These are phyloP conservation scores for Penicillium silybi DNA, from an alignment of 495 filamentous ascomycete species.

Conservation along the genomic window DNA sequence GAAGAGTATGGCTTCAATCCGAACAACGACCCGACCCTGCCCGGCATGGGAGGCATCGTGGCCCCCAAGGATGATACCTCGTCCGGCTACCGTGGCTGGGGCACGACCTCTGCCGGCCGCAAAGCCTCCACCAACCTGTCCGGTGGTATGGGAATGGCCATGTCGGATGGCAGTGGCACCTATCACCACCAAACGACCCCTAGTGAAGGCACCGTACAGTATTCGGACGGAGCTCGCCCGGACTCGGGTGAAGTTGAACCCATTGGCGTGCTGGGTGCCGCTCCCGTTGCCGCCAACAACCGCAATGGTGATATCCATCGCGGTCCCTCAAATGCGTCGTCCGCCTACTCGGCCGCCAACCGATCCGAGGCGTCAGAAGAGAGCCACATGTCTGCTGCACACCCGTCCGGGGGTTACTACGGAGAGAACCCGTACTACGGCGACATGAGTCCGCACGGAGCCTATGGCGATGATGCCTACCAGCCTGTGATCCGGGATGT, in stretches of 20 bases:
- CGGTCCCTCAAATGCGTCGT: conserved; percentile 93
- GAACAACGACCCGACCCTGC: conserved; percentile 83
- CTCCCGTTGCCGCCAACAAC: conserved; percentile 60
- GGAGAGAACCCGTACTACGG: conserved; percentile 53
- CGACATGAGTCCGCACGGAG: conserved; percentile 50
- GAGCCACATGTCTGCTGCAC: conserved; percentile 50
- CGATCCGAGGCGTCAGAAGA: conserved; percentile 83
- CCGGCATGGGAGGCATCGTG: conserved; percentile 51
- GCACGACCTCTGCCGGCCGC: conserved; percentile 74
- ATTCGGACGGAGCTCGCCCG: conserved; percentile 62
- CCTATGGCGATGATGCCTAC: conserved; percentile 54
- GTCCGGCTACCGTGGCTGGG: conserved; percentile 91
- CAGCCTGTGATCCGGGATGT: conserved; percentile 94
- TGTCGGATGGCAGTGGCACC: conserved; percentile 65
- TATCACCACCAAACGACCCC: conserved; percentile 63
- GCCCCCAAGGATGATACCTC: conserved; percentile 62
- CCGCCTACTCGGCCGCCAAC: conserved; percentile 81
- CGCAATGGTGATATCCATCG: conserved; percentile 68
- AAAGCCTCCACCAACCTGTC: conserved; percentile 88
- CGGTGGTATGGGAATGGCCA: conserved; percentile 65
- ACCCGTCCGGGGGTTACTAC: conserved; percentile 46
- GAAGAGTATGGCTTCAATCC: conserved; percentile 97
- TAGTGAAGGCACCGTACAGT: conserved; percentile 57
- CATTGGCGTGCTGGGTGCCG: conserved; percentile 68
- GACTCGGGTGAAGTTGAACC: conserved; percentile 68